Percentiles rank a stretch among this genome's conserved stretches.
phyloP scores from a whole-genome alignment of 2,329 filamentous ascomycete genomes.

The Dactylellina parvicollis region DNA sequence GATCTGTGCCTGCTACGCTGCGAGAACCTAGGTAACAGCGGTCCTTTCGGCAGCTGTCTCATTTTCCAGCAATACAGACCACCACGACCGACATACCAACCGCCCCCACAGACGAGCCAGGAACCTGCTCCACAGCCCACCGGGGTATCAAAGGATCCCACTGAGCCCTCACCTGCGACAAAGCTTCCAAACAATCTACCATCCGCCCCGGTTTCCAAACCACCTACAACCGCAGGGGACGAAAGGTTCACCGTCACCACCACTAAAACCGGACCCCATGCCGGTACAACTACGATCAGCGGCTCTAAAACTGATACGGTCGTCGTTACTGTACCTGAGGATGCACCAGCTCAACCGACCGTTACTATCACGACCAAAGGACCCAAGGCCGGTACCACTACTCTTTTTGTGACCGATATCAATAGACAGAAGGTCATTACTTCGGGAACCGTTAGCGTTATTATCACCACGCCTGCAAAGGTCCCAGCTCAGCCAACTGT shows the following conservation, averaged over 20 bases:
- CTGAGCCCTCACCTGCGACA: neutral
- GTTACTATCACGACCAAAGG: neutral
- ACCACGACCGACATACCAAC: neutral
- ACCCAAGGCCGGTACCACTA: neutral
- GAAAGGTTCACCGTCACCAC: neutral
- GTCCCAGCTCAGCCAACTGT: neutral
- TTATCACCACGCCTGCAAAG: neutral
- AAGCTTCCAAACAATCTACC: neutral
- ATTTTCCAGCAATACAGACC: constrained; percentile 13
- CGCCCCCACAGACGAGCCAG: neutral
- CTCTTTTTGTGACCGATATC: neutral
- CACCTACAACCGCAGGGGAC: neutral
- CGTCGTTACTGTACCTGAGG: neutral
- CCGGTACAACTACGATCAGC: neutral
- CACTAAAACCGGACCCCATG: neutral
- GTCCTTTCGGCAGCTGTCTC: neutral
- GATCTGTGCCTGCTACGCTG: constrained; percentile 1
- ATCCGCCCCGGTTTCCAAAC: neutral
- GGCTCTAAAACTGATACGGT: neutral
- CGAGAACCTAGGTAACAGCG: neutral
- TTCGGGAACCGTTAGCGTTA: neutral
- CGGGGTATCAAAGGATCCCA: neutral
- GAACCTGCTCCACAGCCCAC: neutral
- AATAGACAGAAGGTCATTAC: neutral
- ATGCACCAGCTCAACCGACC: neutral